Base-by-base conservation (phyloP, 306 rosid genomes). In the Inga oerstediana region DNA sequence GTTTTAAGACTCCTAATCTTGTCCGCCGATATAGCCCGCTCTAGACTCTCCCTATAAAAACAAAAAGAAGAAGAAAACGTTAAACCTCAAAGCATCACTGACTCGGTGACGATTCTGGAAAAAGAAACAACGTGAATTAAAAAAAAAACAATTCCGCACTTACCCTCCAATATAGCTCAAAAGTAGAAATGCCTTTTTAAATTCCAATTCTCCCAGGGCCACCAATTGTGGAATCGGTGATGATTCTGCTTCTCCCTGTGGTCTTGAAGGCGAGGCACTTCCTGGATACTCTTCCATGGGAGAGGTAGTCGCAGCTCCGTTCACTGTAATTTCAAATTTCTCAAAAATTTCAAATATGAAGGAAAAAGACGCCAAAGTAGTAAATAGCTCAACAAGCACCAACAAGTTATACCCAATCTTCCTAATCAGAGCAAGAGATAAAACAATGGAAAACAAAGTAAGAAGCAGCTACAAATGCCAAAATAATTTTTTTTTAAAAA, bases 151-250 rank as follows among this genome's bases (percentile, higher is more conserved):
- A 14, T 61, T 12, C 68, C 65, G 5, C 16, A 62, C 7, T 32
- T 82, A 91, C 98, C 88, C 59, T 72, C 97, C 98, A 34, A 78
- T 62, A 34, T 94, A 94, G 80, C 80, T 90, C 35, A 93, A 56
- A 2, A 94, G 58, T 39, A 94, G 79, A 79, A 94, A 94, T 12
- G 93, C 91, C 68, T 83, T 93, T 32, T 93, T 81, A 77, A 93
- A 94, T 45, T 94, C 97, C 7, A 94, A 84, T 52, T 93, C 97
- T 24, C 94, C 97, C 66, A 93, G 80, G 44, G 97, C 97, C 48
- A 56, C 82, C 67, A 86, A 74, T 20, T 54, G 75, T 3, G 74
- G 75, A 59, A 78, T 81, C 72, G 24, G 3, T 41, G 54, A 0
- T 0, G 4, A 37, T 66, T 24, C 68, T 39, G 41, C 69, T 61